Conservation (phyloP, 495 filamentous ascomycete species). For the Tuber indicum region DNA sequence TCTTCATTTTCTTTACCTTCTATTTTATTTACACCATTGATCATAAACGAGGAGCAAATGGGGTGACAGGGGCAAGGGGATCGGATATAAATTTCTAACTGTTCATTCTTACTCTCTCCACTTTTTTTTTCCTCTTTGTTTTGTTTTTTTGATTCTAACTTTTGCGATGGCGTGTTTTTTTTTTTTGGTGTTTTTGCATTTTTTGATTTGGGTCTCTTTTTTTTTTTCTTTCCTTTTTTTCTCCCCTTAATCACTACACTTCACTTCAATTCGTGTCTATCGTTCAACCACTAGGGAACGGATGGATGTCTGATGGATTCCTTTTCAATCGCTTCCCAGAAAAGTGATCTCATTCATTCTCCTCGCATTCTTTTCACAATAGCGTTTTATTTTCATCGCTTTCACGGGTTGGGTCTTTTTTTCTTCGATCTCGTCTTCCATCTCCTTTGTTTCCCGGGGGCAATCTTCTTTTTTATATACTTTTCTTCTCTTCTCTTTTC, state of each 20-base stretch:
- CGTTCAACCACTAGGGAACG: neutral
- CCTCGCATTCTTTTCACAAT: neutral
- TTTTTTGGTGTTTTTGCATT: conserved; percentile 25
- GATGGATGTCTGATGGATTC: neutral
- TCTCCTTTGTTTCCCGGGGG: conserved; percentile 18
- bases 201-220: conserved; percentile 12
- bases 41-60: conserved; percentile 20
- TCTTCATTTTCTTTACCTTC: conserved; percentile 11
- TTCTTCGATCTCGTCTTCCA: conserved; percentile 8
- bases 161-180: neutral
- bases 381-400: neutral
- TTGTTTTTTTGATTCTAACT: conserved; percentile 24
- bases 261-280: conserved; percentile 28
- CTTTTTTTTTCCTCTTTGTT: too few relatives aligned
- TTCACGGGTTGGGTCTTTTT: conserved; percentile 13
- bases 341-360: neutral
- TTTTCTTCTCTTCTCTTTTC: conserved; percentile 28
- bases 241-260: conserved; percentile 16
- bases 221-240: conserved; percentile 22
- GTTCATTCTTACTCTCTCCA: conserved; percentile 25
- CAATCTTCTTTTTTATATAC: conserved; percentile 19
- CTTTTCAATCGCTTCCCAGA: neutral
- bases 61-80: conserved; percentile 7
- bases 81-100: conserved; percentile 21
- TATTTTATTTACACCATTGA: conserved; percentile 17